Conservation (phyloP, 805 yeast genomes). For the Saccharomycopsis fibuligera region DNA sequence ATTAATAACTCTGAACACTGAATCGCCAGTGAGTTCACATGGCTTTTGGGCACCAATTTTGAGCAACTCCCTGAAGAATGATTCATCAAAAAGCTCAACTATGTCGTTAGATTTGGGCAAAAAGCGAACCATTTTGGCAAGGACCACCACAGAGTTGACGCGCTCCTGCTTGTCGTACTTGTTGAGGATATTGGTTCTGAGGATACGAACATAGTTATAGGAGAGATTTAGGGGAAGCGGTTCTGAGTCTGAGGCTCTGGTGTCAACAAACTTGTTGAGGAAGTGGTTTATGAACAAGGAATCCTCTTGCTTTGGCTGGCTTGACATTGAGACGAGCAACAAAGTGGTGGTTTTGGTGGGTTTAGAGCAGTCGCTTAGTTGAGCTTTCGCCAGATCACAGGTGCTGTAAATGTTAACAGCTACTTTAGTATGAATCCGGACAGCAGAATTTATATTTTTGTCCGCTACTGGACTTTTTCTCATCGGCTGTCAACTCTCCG, state of each 20-base stretch:
- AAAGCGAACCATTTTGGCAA: slow-evolving; percentile 45
- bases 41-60: slow-evolving; percentile 36
- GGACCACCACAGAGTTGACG: slow-evolving; percentile 45
- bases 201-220: slow-evolving; percentile 23
- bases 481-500: too few species aligned
- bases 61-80: slow-evolving; percentile 36
- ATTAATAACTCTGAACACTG: slow-evolving; percentile 35
- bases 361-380: too few species aligned
- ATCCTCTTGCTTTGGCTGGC: too few species aligned
- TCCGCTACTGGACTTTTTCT: too few species aligned
- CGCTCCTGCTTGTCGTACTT: slow-evolving; percentile 45
- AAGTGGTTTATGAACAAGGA: slow-evolving; percentile 11
- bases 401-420: neutral
- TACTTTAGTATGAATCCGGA: too few species aligned
- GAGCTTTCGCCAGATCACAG: neutral
- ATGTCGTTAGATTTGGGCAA: slow-evolving; percentile 36
- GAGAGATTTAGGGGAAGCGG: slow-evolving; percentile 7
- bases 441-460: too few species aligned
- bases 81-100: slow-evolving; percentile 33
- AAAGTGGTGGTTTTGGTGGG: too few species aligned
- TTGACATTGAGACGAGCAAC: too few species aligned
- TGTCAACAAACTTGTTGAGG: slow-evolving; percentile 7
- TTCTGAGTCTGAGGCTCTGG: slow-evolving; percentile 4
- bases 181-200: slow-evolving; percentile 35
- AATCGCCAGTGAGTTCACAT: slow-evolving; percentile 39